A percentile compares a stretch with the other conserved stretches of the same genome.
Conservation (phyloP, 805 yeast species). For the Wickerhamia fluorescens region DNA sequence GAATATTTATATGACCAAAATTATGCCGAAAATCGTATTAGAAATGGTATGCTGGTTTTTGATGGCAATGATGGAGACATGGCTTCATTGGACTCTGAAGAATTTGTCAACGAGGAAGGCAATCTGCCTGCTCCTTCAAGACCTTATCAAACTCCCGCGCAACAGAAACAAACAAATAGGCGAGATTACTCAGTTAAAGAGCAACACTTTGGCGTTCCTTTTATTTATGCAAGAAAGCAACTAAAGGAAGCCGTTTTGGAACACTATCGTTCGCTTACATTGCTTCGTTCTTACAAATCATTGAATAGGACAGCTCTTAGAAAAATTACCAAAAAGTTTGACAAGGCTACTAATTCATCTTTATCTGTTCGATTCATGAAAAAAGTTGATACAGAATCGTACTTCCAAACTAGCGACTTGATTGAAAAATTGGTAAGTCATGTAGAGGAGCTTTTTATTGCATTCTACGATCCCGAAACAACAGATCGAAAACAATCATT, state of each 20-base stretch:
- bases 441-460: slow-evolving; percentile 62
- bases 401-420: slow-evolving; percentile 56
- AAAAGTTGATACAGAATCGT: slow-evolving; percentile 44
- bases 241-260: slow-evolving; percentile 64
- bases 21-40: slow-evolving; percentile 29
- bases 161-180: slow-evolving; percentile 18
- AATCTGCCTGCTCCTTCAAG: too few species aligned
- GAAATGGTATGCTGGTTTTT: slow-evolving; percentile 22
- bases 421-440: slow-evolving; percentile 56
- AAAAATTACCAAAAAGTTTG: slow-evolving; percentile 85
- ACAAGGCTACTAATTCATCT: slow-evolving; percentile 53
- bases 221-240: slow-evolving; percentile 58
- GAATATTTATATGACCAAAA: slow-evolving; percentile 28
- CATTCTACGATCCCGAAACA: slow-evolving; percentile 48
- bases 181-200: slow-evolving; percentile 43
- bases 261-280: slow-evolving; percentile 64
- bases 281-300: slow-evolving; percentile 62
- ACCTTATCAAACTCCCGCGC: too few species aligned
- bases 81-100: slow-evolving; percentile 10
- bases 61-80: slow-evolving; percentile 2
- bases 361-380: slow-evolving; percentile 45
- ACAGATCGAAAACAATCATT: slow-evolving; percentile 59
- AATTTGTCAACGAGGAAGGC: too few species aligned
- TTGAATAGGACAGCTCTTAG: slow-evolving; percentile 84
- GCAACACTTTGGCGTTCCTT: slow-evolving; percentile 43